Conservation (phyloP, 2,329 filamentous ascomycete species). For the Talaromyces sp. region DNA sequence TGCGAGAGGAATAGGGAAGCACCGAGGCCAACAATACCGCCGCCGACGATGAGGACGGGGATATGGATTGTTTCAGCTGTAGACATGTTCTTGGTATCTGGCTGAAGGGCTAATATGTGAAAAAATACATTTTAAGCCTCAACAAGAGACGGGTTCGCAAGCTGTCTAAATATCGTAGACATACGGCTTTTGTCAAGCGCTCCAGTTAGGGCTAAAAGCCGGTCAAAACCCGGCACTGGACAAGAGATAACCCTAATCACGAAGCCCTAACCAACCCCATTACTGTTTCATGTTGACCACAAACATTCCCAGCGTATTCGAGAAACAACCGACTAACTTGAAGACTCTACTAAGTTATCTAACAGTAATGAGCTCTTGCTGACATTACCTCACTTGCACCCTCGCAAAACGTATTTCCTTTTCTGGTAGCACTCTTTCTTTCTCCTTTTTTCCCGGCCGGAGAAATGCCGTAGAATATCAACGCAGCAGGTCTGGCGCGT, state of each 20-base stretch:
- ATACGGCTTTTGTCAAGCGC: neutral
- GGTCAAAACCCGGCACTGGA: neutral
- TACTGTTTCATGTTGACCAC: neutral
- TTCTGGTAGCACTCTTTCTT: neutral
- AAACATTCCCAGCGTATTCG: neutral
- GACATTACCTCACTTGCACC: neutral
- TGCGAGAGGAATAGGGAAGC: conserved; percentile 10
- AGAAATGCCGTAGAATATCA: neutral
- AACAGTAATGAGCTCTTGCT: neutral
- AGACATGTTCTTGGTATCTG: neutral
- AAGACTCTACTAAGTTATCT: too few species aligned
- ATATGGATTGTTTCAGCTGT: neutral
- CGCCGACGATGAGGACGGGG: conserved; percentile 10
- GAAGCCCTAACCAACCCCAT: neutral
- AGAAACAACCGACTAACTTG: neutral
- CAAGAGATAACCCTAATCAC: neutral
- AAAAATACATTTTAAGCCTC: neutral
- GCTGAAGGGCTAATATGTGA: neutral
- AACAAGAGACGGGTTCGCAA: too few species aligned
- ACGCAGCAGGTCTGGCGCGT: neutral
- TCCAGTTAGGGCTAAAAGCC: neutral
- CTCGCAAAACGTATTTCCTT: neutral
- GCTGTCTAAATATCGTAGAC: neutral
- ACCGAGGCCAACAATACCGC: conserved; percentile 10
- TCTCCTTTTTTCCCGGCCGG: neutral